Conservation (phyloP, 225 moss, liverwort and hornwort genomes). For the Pseudoscleropodium purum region DNA sequence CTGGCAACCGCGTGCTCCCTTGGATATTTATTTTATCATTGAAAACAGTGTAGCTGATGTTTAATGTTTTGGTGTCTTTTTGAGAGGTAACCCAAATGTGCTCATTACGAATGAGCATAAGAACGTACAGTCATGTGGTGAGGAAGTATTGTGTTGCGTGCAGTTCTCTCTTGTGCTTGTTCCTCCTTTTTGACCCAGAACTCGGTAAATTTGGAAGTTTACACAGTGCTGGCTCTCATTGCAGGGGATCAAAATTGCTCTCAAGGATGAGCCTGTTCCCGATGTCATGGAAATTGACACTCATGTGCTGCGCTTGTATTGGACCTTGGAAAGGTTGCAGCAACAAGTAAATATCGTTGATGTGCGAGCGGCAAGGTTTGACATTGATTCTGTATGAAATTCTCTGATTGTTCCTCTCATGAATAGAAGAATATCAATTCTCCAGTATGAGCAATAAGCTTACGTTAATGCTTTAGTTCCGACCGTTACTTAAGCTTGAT, state of each 20-base stretch:
- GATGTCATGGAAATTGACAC: slow-evolving; percentile 53
- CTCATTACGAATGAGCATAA: neutral
- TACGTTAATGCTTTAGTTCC: neutral
- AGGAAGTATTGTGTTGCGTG: neutral
- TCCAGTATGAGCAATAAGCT: neutral
- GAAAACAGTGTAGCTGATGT: neutral
- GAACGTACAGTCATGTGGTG: neutral
- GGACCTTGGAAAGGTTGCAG: slow-evolving; percentile 87
- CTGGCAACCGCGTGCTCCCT: neutral
- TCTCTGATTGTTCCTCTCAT: neutral
- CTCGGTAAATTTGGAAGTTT: neutral
- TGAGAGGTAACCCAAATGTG: neutral
- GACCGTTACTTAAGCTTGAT: neutral
- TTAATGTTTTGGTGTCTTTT: neutral
- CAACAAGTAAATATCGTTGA: slow-evolving; percentile 58
- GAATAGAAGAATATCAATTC: neutral
- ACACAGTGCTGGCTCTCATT: neutral
- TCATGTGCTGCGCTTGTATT: slow-evolving; percentile 68
- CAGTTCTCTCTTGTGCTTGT: neutral
- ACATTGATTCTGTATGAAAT: neutral
- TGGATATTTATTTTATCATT: neutral
- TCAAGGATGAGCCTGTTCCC: slow-evolving; percentile 48
- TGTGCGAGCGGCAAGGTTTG: slow-evolving; percentile 51
- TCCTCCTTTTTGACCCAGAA: neutral
- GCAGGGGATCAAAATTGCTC: slow-evolving; percentile 89